Conservation (phyloP, 495 filamentous ascomycete species). For the Antarctomyces pellizariae region DNA sequence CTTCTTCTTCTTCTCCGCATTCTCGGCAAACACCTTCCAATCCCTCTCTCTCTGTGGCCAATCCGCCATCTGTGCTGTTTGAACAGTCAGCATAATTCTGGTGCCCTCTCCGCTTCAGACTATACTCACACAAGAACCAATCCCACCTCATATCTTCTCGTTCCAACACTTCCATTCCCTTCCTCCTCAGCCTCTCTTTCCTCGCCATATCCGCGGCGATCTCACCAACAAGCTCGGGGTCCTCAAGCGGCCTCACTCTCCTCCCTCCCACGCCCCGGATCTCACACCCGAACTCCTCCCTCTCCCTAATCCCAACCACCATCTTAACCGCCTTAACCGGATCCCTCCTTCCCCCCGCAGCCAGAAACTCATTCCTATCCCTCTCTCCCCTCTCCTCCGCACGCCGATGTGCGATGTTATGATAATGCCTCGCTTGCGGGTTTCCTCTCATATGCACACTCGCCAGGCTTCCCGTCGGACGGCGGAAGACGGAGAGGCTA, state of each 20-base stretch:
- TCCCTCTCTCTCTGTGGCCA: slow-evolving; percentile 22
- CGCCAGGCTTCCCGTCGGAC: slow-evolving; percentile 10
- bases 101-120: neutral
- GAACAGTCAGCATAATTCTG: slow-evolving; percentile 6
- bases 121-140: slow-evolving; percentile 20
- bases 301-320: slow-evolving; percentile 16
- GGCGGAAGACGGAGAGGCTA: slow-evolving; percentile 19
- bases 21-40: slow-evolving; percentile 21
- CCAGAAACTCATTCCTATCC: slow-evolving; percentile 1
- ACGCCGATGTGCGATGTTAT: slow-evolving; percentile 23
- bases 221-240: slow-evolving; percentile 28
- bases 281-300: slow-evolving; percentile 20
- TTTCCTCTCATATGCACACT: slow-evolving; percentile 18
- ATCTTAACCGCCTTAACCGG: slow-evolving; percentile 6
- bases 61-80: slow-evolving; percentile 22
- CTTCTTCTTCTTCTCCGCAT: slow-evolving; percentile 9
- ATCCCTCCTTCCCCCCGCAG: slow-evolving; percentile 5
- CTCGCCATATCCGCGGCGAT: slow-evolving; percentile 21
- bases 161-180: slow-evolving; percentile 19
- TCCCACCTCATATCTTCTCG: slow-evolving; percentile 25
- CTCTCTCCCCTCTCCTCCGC: slow-evolving; percentile 7
- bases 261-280: slow-evolving; percentile 13
- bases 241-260: slow-evolving; percentile 22
- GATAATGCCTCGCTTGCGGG: slow-evolving; percentile 24
- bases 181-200: slow-evolving; percentile 18